These are phyloP conservation scores for Trematosphaeria pertusa DNA, from an alignment of 2,329 filamentous ascomycete genomes.

Conservation along the genomic window DNA sequence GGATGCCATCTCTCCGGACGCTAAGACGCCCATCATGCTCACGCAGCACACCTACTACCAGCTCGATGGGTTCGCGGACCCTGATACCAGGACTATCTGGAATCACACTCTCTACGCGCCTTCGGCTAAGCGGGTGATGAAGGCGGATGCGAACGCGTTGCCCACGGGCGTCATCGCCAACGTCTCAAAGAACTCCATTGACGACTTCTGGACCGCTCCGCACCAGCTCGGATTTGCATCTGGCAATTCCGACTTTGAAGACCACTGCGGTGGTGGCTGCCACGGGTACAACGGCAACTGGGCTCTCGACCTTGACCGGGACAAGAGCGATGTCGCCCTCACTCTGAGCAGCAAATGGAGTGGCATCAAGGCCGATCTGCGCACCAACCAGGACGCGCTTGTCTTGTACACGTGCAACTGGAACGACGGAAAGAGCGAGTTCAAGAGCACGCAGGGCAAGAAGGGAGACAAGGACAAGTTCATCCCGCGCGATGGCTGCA, in stretches of 20 bases:
- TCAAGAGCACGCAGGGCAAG: conserved; percentile 42
- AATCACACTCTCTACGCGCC: conserved; percentile 44
- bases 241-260: conserved; percentile 30
- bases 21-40: conserved; percentile 39
- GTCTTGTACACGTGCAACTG: conserved; percentile 46
- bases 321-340: conserved; percentile 30
- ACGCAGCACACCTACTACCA: conserved; percentile 48
- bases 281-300: conserved; percentile 44
- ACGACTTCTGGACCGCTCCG: conserved; percentile 42
- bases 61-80: conserved; percentile 42
- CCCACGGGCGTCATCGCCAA: conserved; percentile 42
- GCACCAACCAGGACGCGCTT: conserved; percentile 41
- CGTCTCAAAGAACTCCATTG: conserved; percentile 28
- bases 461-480: conserved; percentile 35
- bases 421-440: conserved; percentile 44
- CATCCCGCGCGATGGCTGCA: conserved; percentile 42
- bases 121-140: conserved; percentile 34
- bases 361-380: conserved; percentile 41
- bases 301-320: conserved; percentile 35
- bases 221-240: conserved; percentile 42
- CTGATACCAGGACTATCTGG: conserved; percentile 40
- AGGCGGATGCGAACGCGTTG: conserved; percentile 35
- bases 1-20: conserved; percentile 36
- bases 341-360: conserved; percentile 39
- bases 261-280: conserved; percentile 43